phyloP scores from a whole-genome alignment of 2,329 filamentous ascomycete species.

The Calonectria leucothoes region DNA sequence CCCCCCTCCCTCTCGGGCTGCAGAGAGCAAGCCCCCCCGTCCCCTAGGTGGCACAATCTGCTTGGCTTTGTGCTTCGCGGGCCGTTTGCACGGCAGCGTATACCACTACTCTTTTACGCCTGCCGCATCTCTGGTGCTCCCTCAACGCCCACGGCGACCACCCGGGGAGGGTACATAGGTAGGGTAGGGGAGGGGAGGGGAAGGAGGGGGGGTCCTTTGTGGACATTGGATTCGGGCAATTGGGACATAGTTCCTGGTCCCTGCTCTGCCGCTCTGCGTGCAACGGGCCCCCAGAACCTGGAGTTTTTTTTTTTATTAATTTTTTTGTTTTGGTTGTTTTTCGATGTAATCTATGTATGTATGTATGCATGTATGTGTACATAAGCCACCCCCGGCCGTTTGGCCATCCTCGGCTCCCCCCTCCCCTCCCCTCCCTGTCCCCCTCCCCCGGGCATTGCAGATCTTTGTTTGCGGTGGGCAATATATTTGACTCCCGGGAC shows the following conservation, averaged over 20 bases:
- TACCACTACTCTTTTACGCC: slow-evolving; percentile 7
- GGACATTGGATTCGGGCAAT: slow-evolving; percentile 16
- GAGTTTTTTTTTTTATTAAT: too few species aligned
- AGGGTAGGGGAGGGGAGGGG: too few species aligned
- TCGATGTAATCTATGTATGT: too few species aligned
- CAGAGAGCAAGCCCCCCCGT: neutral
- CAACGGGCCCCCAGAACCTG: neutral
- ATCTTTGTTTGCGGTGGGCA: neutral
- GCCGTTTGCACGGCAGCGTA: neutral
- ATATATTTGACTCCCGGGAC: slow-evolving; percentile 1
- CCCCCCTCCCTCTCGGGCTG: neutral
- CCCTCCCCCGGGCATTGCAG: neutral
- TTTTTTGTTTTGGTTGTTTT: too few species aligned
- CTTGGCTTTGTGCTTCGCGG: neutral
- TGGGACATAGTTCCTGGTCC: slow-evolving; percentile 2
- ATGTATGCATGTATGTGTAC: too few species aligned
- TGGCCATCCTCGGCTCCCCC: neutral
- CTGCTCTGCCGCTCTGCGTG: neutral
- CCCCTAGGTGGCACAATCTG: neutral
- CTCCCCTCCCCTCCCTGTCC: too few species aligned
- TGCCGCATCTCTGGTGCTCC: slow-evolving; percentile 25
- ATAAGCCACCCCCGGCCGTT: neutral
- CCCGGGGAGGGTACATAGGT: too few species aligned
- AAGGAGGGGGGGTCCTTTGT: too few species aligned
- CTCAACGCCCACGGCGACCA: neutral